Percentiles rank a stretch among this genome's conserved stretches.
phyloP scores from a whole-genome alignment of 2,329 filamentous ascomycete species.

The Leptographium galeiforme region DNA sequence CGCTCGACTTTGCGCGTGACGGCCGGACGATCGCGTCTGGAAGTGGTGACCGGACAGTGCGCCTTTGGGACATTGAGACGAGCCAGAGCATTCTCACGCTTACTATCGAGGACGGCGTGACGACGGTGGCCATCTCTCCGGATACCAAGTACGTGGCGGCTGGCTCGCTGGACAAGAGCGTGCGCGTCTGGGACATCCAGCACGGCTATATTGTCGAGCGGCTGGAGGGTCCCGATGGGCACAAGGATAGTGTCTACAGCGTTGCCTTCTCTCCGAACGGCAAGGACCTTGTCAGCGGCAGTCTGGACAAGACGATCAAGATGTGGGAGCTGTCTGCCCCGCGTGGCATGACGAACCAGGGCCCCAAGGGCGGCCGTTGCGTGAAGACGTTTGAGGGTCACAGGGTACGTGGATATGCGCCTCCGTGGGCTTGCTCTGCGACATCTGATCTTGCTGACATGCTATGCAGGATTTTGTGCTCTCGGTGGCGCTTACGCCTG shows the following conservation, averaged over 20 bases:
- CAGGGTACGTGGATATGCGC: constrained; percentile 41
- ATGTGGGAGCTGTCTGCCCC: constrained; percentile 88
- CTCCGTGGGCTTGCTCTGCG: too few relatives aligned
- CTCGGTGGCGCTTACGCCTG: constrained; percentile 86
- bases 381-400: constrained; percentile 96
- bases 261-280: constrained; percentile 93
- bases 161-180: constrained; percentile 92
- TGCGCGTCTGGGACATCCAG: constrained; percentile 88
- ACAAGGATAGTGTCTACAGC: constrained; percentile 94
- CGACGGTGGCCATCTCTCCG: constrained; percentile 92
- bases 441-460: constrained; percentile 17
- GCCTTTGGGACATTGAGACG: constrained; percentile 88
- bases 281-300: constrained; percentile 84
- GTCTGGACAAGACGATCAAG: constrained; percentile 96
- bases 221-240: constrained; percentile 82
- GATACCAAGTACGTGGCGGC: constrained; percentile 90
- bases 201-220: constrained; percentile 80
- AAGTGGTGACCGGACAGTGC: constrained; percentile 85
- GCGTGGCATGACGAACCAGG: constrained; percentile 51
- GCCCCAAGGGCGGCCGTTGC: constrained; percentile 77
- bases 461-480: constrained; percentile 76
- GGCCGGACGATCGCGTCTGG: constrained; percentile 91
- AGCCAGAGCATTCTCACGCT: constrained; percentile 72
- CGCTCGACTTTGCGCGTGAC: constrained; percentile 85
- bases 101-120: constrained; percentile 91